These are phyloP conservation scores for Boletus speciosus DNA, from an alignment of 768 basidiomycete genomes.

Conservation along the genomic window DNA sequence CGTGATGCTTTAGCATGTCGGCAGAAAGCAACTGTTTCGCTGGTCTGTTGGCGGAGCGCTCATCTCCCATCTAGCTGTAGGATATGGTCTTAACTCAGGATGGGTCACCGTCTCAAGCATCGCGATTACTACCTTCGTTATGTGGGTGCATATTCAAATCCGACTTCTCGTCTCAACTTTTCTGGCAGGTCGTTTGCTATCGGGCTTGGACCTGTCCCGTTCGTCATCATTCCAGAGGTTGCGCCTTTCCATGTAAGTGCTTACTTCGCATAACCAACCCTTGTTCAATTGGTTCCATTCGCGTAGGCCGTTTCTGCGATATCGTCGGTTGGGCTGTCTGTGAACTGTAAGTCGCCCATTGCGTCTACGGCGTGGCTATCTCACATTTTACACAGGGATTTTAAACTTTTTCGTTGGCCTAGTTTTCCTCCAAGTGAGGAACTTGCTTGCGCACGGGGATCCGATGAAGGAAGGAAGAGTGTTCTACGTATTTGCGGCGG, in stretches of 20 bases:
- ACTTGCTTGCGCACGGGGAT: constrained; percentile 61
- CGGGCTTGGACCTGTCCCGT: constrained; percentile 90
- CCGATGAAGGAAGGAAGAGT: constrained; percentile 74
- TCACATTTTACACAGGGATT: constrained; percentile 53
- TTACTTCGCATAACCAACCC: neutral
- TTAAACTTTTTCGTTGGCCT: constrained; percentile 84
- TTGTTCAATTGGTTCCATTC: neutral
- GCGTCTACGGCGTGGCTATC: neutral
- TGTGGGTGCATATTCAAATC: constrained; percentile 42
- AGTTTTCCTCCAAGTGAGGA: constrained; percentile 79
- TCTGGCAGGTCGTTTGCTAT: constrained; percentile 72
- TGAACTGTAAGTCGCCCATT: constrained; percentile 53
- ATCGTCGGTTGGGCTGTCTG: constrained; percentile 68
- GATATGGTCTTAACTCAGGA: constrained; percentile 64
- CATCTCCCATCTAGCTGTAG: constrained; percentile 61
- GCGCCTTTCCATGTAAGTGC: constrained; percentile 70
- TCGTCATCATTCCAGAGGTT: constrained; percentile 88
- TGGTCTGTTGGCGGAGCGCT: constrained; percentile 66
- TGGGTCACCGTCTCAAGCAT: constrained; percentile 62
- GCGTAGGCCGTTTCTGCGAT: constrained; percentile 73
- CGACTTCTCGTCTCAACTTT: neutral
- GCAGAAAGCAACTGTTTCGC: constrained; percentile 65
- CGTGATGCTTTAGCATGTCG: constrained; percentile 51
- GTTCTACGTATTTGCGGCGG: constrained; percentile 77
- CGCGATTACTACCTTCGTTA: constrained; percentile 76